Base-by-base conservation (phyloP, 164 flowering plant species). In the Vitis vinifera region DNA sequence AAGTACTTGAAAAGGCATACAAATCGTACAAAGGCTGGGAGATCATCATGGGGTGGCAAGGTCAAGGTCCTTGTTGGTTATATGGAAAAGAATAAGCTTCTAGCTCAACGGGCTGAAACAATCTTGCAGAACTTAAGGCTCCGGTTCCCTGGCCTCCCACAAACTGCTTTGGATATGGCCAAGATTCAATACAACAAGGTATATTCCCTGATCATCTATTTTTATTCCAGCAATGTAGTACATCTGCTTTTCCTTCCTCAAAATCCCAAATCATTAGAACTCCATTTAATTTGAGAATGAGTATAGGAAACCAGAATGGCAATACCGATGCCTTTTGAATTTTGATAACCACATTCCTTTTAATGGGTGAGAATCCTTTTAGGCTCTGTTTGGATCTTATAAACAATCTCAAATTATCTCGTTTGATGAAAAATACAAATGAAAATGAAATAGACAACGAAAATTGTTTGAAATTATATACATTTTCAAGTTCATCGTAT, bases 181-280 rank as follows among this genome's bases (percentile, higher is more conserved):
- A 92, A 91, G 83, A 92, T 92, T 62, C 94, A 89, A 60, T 82
- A 80, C 71, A 92, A 91, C 78, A 88, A 84, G 93, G 98, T 90
- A 73, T 48, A 10, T 17, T 27, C 8, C 12, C 8, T 64, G 14
- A 56, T 2, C 63, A 27, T 56, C 19, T 5, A 10, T 64, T 2
- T 53, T 19, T 37, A 53, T 23, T 65, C 16, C 44, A 49, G 15
- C 6, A 51, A 44, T 11, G 23, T 29, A 4, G 27, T 23, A 23
- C 27, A 23, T 23, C 2, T 23, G 27, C 27, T 23, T 2, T 23
- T 23, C 27, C 27, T 23, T 23, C 1, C 13, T 51, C n/a, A 14
- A 51, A 55, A n/a, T 13, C n/a, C n/a, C 56, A 53, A 14, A 13
- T 13, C 16, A 13, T 53, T 13, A 14, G 15, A 13, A 14, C 56